phyloP scores from a whole-genome alignment of 495 filamentous ascomycete species.

The Hypoxylon intermedium region DNA sequence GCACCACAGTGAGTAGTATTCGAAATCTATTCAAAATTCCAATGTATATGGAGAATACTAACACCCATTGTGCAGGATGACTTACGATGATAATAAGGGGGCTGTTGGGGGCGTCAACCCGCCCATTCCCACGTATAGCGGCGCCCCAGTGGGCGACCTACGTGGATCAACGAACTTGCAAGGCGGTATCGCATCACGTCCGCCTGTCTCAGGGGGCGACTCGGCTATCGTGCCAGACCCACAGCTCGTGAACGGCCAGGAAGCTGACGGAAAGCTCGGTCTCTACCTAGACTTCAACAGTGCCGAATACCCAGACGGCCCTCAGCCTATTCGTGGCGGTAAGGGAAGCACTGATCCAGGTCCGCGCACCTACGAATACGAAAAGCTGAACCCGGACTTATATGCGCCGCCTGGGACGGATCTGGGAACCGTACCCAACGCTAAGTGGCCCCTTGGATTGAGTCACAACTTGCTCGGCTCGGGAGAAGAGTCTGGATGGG shows the following conservation, averaged over 20 bases:
- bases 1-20: slow-evolving; percentile 34
- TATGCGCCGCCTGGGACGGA: slow-evolving; percentile 73
- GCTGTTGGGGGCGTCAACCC: slow-evolving; percentile 46
- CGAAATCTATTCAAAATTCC: neutral
- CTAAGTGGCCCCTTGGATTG: slow-evolving; percentile 75
- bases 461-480: slow-evolving; percentile 68
- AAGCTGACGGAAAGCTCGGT: slow-evolving; percentile 62
- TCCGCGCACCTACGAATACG: slow-evolving; percentile 66
- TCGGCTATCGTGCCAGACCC: slow-evolving; percentile 46
- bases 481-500: slow-evolving; percentile 66
- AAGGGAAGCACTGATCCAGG: slow-evolving; percentile 67
- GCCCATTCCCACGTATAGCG: slow-evolving; percentile 44
- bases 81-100: slow-evolving; percentile 47
- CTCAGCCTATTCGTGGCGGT: slow-evolving; percentile 72
- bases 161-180: slow-evolving; percentile 47
- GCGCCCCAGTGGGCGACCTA: slow-evolving; percentile 41
- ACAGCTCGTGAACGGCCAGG: slow-evolving; percentile 58
- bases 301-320: slow-evolving; percentile 55
- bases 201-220: slow-evolving; percentile 42
- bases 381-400: slow-evolving; percentile 70
- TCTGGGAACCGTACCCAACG: slow-evolving; percentile 66
- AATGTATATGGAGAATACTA: slow-evolving; percentile 4
- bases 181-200: slow-evolving; percentile 46
- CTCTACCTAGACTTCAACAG: slow-evolving; percentile 68
- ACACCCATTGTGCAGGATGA: slow-evolving; percentile 27